Conservation (phyloP, 257 asterid species). For the Jacaranda mimosifolia region DNA sequence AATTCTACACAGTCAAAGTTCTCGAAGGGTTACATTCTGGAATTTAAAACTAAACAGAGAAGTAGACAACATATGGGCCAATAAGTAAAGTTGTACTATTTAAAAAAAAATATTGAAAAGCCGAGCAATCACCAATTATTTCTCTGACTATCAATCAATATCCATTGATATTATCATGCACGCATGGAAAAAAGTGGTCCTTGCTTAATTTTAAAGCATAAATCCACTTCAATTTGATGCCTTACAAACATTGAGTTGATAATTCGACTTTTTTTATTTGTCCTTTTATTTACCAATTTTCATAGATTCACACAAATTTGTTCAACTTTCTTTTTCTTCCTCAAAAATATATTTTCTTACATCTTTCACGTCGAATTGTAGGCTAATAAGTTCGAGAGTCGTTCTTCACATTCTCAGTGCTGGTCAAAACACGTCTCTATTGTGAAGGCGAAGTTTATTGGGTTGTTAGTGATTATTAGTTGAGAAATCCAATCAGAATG, state of each 20-base stretch:
- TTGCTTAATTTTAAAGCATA: slow-evolving; percentile 22
- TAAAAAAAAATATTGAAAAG: background rate
- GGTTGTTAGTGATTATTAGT: background rate
- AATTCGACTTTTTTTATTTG: background rate
- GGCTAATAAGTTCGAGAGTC: background rate
- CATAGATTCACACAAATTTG: background rate
- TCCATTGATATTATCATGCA: background rate
- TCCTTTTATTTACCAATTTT: background rate
- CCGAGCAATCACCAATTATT: background rate
- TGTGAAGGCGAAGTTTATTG: background rate
- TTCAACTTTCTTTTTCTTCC: background rate
- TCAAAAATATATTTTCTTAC: background rate
- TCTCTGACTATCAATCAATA: background rate
- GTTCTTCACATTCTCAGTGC: background rate
- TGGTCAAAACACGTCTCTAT: background rate
- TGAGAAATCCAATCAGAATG: background rate
- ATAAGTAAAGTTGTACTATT: background rate
- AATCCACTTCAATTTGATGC: slow-evolving; percentile 4
- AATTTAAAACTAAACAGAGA: background rate
- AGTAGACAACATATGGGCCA: background rate
- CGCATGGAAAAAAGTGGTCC: slow-evolving; percentile 14
- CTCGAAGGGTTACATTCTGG: no score
- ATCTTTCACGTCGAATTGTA: background rate
- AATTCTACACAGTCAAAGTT: no score
- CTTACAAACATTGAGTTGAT: background rate